Evolutionary conservation across 23 red algal species (phyloP).

Genomic region (Gracilaria caudata): DNA sequence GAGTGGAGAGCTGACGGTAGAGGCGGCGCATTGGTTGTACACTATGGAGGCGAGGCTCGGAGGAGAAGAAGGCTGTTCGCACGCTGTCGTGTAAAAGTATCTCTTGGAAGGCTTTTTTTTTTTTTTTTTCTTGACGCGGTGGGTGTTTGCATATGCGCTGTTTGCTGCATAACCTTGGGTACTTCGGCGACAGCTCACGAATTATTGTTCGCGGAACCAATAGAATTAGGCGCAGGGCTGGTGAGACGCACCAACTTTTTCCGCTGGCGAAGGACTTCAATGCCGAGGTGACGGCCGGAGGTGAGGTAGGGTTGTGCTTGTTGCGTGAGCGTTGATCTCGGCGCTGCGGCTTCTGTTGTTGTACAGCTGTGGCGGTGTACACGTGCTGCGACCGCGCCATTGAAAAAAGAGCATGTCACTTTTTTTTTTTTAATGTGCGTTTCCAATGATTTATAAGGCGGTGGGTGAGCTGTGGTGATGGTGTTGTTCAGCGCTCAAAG

Average conservation of each 20-base stretch:
- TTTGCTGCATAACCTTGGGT: neutral
- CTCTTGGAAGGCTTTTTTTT: too few relatives aligned
- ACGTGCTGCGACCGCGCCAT: neutral
- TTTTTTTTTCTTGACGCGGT: neutral
- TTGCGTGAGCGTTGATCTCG: neutral
- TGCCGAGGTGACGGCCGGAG: too few relatives aligned
- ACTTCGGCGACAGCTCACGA: too few relatives aligned
- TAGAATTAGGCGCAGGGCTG: neutral
- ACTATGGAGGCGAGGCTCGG: too few relatives aligned
- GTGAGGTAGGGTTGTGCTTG: too few relatives aligned
- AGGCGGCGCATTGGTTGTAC: too few relatives aligned
- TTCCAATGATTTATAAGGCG: slow-evolving; percentile 1
- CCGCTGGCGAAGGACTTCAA: neutral
- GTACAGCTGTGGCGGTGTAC: neutral
- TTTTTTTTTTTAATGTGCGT: neutral
- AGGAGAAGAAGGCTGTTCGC: too few relatives aligned
- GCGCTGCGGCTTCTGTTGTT: neutral
- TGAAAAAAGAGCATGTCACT: neutral
- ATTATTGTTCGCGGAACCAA: neutral
- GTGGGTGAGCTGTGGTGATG: too few relatives aligned
- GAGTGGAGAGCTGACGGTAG: too few relatives aligned
- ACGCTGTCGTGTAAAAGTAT: too few relatives aligned
- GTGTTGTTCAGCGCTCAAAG: too few relatives aligned
- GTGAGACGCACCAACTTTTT: too few relatives aligned
- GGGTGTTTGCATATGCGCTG: neutral